Evolutionary conservation across 1,284 basidiomycete species (phyloP).

Genomic region (Cryptococcus sp.): DNA sequence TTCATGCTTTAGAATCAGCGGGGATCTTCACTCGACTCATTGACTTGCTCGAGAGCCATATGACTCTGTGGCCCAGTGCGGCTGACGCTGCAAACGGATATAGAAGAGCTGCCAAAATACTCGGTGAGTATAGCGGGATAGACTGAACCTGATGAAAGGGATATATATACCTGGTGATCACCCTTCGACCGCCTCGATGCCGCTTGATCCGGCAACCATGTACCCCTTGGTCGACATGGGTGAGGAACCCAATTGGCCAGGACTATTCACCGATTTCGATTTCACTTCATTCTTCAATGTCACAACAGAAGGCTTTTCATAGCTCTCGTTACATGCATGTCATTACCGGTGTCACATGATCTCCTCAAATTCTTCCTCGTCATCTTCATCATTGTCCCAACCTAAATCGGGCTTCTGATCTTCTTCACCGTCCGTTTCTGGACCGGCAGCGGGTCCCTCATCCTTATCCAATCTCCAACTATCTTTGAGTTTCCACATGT

Average conservation of each 20-base stretch:
- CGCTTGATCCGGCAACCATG: not conserved
- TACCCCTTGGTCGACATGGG: constrained; percentile 1
- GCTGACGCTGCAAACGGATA: not conserved
- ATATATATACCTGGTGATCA: not conserved
- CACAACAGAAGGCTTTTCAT: not conserved
- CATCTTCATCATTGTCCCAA: constrained; percentile 18
- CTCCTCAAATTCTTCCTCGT: constrained; percentile 25
- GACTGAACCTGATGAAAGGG: not conserved
- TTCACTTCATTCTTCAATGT: not conserved
- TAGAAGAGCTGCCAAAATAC: not conserved
- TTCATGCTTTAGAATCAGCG: constrained; percentile 10
- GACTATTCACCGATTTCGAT: not conserved
- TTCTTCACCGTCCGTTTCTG: constrained; percentile 15
- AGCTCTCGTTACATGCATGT: no score
- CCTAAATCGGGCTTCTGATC: constrained; percentile 13
- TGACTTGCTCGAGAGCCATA: not conserved
- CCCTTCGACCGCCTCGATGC: not conserved
- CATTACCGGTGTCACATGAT: constrained; percentile 5
- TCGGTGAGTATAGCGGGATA: not conserved
- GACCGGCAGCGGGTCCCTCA: constrained; percentile 8
- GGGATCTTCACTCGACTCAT: not conserved
- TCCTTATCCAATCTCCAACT: constrained; percentile 20
- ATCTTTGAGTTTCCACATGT: constrained; percentile 46
- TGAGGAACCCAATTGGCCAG: not conserved
- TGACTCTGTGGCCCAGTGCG: not conserved